Conservation (phyloP, 805 yeast species). For the Vanderwaltozyma tropicalis region DNA sequence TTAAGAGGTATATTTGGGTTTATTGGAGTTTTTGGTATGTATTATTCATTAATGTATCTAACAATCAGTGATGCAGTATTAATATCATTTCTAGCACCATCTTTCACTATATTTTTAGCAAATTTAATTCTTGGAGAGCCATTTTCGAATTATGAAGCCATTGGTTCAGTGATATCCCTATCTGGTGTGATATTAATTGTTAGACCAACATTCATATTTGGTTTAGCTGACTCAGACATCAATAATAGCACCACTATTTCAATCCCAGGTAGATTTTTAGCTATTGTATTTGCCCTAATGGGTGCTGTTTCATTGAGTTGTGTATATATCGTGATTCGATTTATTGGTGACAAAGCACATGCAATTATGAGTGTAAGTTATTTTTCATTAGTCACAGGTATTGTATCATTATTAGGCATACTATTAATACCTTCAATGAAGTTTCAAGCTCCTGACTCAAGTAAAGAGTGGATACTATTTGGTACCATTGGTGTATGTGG, state of each 20-base stretch:
- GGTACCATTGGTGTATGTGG: conserved; percentile 62
- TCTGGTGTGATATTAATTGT: conserved; percentile 74
- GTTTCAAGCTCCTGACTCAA: conserved; percentile 51
- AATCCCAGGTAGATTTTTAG: conserved; percentile 45
- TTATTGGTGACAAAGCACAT: conserved; percentile 69
- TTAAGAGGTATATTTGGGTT: conserved; percentile 67
- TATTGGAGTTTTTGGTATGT: conserved; percentile 70
- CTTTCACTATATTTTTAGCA: conserved; percentile 66
- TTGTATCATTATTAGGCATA: conserved; percentile 45
- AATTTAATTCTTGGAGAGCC: conserved; percentile 55
- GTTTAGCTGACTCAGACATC: conserved; percentile 15
- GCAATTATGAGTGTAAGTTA: conserved; percentile 71
- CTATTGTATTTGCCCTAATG: conserved; percentile 49
- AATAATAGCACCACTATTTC: no score
- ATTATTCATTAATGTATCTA: conserved; percentile 61
- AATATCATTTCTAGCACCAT: conserved; percentile 68
- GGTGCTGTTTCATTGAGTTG: conserved; percentile 63
- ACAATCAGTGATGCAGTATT: conserved; percentile 75
- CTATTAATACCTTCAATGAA: conserved; percentile 45
- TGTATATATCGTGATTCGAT: conserved; percentile 62
- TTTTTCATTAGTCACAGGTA: conserved; percentile 51
- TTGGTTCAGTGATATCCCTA: conserved; percentile 59
- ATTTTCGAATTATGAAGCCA: conserved; percentile 55
- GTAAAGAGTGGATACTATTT: conserved; percentile 57
- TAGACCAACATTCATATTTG: conserved; percentile 65